Conservation (phyloP, 345 rosid genomes). For the Dipteronia dyeriana region DNA sequence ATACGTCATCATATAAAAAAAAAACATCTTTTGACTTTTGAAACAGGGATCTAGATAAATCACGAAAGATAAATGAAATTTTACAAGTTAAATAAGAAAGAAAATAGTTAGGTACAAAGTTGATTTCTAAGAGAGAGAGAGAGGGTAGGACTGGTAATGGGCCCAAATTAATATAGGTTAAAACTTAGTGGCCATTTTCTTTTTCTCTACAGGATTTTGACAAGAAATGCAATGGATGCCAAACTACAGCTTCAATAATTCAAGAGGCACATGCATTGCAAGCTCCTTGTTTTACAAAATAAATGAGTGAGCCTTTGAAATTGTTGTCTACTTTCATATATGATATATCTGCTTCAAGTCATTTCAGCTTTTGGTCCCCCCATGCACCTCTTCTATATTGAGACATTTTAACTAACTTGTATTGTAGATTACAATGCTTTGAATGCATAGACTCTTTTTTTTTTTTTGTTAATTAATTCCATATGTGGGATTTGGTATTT, state of each 20-base stretch:
- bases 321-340: not conserved
- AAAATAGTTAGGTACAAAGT: slow-evolving; percentile 27
- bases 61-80: not conserved
- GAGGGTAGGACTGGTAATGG: slow-evolving; percentile 28
- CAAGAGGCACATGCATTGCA: slow-evolving; percentile 36
- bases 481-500: no score
- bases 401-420: slow-evolving; percentile 23
- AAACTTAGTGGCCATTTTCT: slow-evolving; percentile 22
- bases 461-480: no score
- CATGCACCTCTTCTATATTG: not conserved
- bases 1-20: not conserved
- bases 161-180: slow-evolving; percentile 12
- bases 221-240: slow-evolving; percentile 19
- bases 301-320: slow-evolving; percentile 14
- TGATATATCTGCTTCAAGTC: not conserved
- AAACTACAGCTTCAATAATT: slow-evolving; percentile 20
- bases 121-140: slow-evolving; percentile 5
- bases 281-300: not conserved
- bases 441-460: slow-evolving; percentile 1
- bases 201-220: slow-evolving; percentile 27
- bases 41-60: not conserved
- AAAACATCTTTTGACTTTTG: not conserved
- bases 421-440: not conserved
- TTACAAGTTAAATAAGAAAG: not conserved
- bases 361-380: slow-evolving; percentile 26